Base-by-base conservation (phyloP, 2,329 filamentous ascomycete species). In the Escovopsis sp. region DNA sequence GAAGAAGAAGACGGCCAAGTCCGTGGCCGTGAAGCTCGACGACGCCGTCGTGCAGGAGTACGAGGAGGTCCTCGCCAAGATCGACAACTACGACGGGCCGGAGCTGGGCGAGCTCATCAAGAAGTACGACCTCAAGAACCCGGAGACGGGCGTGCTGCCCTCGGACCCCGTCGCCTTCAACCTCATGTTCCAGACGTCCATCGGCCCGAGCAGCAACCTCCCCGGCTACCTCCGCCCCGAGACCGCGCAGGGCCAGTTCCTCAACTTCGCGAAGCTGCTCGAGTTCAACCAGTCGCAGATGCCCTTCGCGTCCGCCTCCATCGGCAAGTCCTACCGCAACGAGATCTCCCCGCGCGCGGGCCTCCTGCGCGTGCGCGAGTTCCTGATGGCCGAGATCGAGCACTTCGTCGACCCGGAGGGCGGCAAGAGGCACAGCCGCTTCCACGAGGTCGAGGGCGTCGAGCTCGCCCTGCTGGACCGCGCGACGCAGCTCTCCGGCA, bases 341-440 rank as follows among this genome's bases (percentile, higher is more conserved):
- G 90, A 98, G 55, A 94, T 98, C 48, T 94, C 90, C 0, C 90
- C 90, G 9, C 76, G 90, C 37, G 75, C 84, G 43, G 90, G 90
- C 61, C 76, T 98, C 28, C 64, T 98, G 39, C 81, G 90, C 48
- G 90, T 98, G 30, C 83, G 90, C 49, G 90, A 98, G 58, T 96
- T 98, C 63, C 63, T 94, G 49, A 96, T 98, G 90, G 90, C 88
- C 17, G 90, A 98, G 62, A 94, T 98, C 48, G 90, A 98, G 65
- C 90, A 98, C 60, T 98, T 84, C 54, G 90, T 98, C 46, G 90
- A 98, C 51, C 90, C 90, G 10, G 70, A 90, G 51, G 76, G 85
- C 53, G 85, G 86, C 61, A 98, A 98, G 75, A 92, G 90, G 63
- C 90, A 98, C 57, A 62, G 70, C 35, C 80, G 87, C 38, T 98